Percentiles rank a stretch among this genome's conserved stretches.
These are phyloP conservation scores for Phytopythium helicoides DNA, from an alignment of 352 stramenopile species.

Conservation along the genomic window DNA sequence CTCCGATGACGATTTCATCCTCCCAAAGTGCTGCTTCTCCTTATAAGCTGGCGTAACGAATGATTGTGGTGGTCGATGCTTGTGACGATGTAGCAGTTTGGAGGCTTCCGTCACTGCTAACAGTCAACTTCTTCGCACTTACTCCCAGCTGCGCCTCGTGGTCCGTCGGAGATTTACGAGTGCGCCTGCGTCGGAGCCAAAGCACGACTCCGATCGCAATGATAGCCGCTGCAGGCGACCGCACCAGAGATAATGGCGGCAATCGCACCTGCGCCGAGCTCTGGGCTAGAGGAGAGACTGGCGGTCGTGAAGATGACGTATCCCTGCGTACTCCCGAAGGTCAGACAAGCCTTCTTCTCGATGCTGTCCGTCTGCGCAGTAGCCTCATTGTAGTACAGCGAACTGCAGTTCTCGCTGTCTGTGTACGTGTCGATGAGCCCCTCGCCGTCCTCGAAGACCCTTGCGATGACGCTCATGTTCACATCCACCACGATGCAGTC, in stretches of 20 bases:
- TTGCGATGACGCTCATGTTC: background rate
- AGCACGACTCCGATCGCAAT: slow-evolving; percentile 12
- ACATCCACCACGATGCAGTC: slow-evolving; percentile 11
- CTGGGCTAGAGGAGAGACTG: background rate
- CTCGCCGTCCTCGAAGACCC: background rate
- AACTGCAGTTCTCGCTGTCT: slow-evolving; percentile 1
- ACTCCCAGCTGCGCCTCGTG: background rate
- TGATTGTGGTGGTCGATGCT: background rate
- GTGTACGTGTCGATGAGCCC: background rate
- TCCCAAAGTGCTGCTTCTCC: slow-evolving; percentile 12
- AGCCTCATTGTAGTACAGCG: background rate
- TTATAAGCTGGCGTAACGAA: background rate
- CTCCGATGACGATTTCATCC: slow-evolving; percentile 19
- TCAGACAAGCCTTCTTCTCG: background rate
- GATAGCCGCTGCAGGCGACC: slow-evolving; percentile 11
- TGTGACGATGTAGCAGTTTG: background rate
- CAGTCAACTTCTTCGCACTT: background rate
- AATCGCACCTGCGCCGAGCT: slow-evolving; percentile 1
- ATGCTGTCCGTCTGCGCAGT: background rate
- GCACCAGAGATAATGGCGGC: slow-evolving; percentile 9
- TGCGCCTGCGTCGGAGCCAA: background rate
- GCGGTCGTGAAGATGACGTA: background rate
- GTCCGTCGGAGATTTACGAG: background rate
- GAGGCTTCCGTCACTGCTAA: background rate
- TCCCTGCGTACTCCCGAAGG: background rate